Evolutionary conservation across 305 asterid species (phyloP).

Genomic region (Nicotiana rustica): DNA sequence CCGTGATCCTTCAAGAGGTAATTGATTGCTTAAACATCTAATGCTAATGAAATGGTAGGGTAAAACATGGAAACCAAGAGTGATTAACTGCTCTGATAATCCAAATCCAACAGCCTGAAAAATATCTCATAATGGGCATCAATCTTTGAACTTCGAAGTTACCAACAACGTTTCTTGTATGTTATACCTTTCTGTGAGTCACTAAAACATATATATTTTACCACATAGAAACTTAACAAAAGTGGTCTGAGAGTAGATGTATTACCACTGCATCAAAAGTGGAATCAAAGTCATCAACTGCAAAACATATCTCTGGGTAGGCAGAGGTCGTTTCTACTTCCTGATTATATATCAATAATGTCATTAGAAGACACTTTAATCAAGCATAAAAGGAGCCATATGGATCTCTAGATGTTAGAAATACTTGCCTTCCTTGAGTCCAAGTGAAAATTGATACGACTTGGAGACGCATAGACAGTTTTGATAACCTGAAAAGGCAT

Average conservation of each 20-base stretch:
- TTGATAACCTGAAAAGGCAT: constrained; percentile 73
- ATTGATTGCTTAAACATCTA: constrained; percentile 15
- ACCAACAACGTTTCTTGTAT: not conserved
- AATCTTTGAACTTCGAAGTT: not conserved
- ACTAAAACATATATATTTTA: not conserved
- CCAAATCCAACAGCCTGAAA: constrained; percentile 3
- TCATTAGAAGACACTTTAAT: constrained; percentile 32
- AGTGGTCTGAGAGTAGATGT: constrained; percentile 23
- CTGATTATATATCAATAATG: constrained; percentile 54
- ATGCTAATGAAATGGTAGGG: constrained; percentile 17
- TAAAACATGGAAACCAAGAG: not conserved
- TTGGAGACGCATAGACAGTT: constrained; percentile 99
- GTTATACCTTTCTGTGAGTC: not conserved
- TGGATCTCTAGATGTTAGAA: constrained; percentile 40
- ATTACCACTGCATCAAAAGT: constrained; percentile 98
- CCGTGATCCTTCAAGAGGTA: not conserved
- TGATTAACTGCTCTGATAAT: constrained; percentile 17
- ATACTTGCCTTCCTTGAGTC: constrained; percentile 89
- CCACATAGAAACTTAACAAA: constrained; percentile 7
- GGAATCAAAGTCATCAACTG: constrained; percentile 98
- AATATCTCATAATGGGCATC: not conserved
- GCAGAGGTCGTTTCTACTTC: constrained; percentile 94
- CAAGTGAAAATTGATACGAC: constrained; percentile 95
- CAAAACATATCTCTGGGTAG: constrained; percentile 98
- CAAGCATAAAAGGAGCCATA: constrained; percentile 35